Evolutionary conservation across 1,284 basidiomycete genomes (phyloP).

Genomic region (Boletus hoseneyae): DNA sequence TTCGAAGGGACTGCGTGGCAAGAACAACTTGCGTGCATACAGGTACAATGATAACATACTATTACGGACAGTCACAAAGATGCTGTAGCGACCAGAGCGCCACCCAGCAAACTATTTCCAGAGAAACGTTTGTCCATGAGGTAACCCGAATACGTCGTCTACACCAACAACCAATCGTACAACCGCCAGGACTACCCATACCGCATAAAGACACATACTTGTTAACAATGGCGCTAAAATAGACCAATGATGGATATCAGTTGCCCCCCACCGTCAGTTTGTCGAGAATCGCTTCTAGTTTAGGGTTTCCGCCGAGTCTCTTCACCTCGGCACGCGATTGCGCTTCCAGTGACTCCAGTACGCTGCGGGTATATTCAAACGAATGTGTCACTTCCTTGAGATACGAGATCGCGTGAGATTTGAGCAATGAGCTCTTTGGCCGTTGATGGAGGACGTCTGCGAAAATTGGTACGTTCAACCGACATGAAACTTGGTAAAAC

Average conservation of each 20-base stretch:
- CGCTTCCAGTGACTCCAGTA: constrained; percentile 49
- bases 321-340: constrained; percentile 39
- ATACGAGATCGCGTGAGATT: constrained; percentile 75
- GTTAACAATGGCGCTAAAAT: background rate
- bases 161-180: background rate
- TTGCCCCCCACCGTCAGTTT: constrained; percentile 13
- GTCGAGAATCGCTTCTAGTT: constrained; percentile 24
- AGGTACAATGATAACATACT: background rate
- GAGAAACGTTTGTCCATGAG: background rate
- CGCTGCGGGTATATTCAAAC: constrained; percentile 66
- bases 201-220: too few species aligned
- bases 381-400: constrained; percentile 65
- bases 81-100: background rate
- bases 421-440: constrained; percentile 73
- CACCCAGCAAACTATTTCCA: background rate
- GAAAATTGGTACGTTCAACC: constrained; percentile 1
- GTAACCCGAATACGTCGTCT: background rate
- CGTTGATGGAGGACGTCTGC: constrained; percentile 85
- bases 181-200: background rate
- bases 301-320: constrained; percentile 27
- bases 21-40: background rate
- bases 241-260: background rate
- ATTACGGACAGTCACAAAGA: background rate
- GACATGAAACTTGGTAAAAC: background rate
- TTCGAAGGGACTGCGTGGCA: background rate